phyloP scores from a whole-genome alignment of 441 rosid genomes.

The Erysimum cheiri region DNA sequence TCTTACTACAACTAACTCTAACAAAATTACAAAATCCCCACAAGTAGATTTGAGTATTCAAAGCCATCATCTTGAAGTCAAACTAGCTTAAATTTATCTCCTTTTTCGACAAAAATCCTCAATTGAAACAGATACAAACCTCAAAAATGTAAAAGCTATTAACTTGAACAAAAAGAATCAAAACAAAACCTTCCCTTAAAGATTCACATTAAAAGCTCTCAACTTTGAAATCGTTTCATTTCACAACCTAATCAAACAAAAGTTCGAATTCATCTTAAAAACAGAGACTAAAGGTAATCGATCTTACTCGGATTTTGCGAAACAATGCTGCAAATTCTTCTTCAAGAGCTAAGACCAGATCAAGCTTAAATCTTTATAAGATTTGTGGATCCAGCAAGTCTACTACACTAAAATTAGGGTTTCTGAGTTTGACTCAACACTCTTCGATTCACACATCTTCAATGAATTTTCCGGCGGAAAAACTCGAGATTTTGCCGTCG shows the following conservation, averaged over 20 bases:
- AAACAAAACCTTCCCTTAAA: slow-evolving; percentile 14
- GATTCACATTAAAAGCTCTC: slow-evolving; percentile 35
- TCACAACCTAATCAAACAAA: slow-evolving; percentile 41
- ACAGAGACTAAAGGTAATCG: slow-evolving; percentile 18
- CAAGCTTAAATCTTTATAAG: neutral
- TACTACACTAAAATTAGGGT: slow-evolving; percentile 41
- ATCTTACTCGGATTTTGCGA: slow-evolving; percentile 64
- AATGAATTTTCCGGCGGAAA: slow-evolving; percentile 44
- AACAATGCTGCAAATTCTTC: slow-evolving; percentile 59
- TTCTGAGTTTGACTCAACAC: slow-evolving; percentile 22
- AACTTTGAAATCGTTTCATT: slow-evolving; percentile 37
- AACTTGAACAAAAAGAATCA: slow-evolving; percentile 30
- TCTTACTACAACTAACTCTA: slow-evolving; percentile 6
- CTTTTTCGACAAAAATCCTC: slow-evolving; percentile 37
- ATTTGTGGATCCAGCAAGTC: slow-evolving; percentile 2
- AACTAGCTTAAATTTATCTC: slow-evolving; percentile 29
- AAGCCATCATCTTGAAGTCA: slow-evolving; percentile 39
- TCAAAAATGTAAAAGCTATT: slow-evolving; percentile 38
- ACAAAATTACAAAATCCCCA: slow-evolving; percentile 24
- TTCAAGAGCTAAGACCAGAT: slow-evolving; percentile 54
- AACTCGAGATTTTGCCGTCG: slow-evolving; percentile 51
- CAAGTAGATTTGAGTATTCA: slow-evolving; percentile 33
- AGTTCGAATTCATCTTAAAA: slow-evolving; percentile 1
- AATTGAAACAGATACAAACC: slow-evolving; percentile 37
- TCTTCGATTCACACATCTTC: slow-evolving; percentile 24